Percentiles rank a stretch among this genome's conserved stretches.
Conservation (phyloP, 2,329 filamentous ascomycete genomes). For the Diaporthe australafricana region DNA sequence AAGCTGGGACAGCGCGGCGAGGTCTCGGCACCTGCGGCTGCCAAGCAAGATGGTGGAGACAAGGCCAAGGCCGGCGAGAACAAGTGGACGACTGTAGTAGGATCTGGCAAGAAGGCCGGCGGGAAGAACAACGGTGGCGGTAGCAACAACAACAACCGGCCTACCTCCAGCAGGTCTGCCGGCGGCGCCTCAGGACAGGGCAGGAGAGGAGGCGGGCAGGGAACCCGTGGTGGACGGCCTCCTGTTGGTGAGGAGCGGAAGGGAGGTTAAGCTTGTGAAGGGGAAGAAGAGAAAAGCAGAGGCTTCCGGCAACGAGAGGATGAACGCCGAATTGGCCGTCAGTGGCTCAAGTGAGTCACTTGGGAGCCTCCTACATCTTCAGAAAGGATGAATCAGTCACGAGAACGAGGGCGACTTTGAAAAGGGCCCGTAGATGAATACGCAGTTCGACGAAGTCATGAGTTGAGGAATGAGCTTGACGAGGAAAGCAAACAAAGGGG, state of each 20-base stretch:
- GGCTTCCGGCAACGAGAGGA: not conserved
- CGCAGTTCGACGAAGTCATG: constrained; percentile 6
- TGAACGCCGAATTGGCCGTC: not conserved
- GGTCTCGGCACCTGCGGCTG: not conserved
- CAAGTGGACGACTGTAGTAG: constrained; percentile 33
- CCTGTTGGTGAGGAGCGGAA: constrained; percentile 31
- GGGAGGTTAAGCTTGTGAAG: constrained; percentile 22
- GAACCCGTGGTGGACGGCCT: not conserved
- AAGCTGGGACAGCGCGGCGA: not conserved
- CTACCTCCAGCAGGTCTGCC: not conserved
- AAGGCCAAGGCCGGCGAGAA: not conserved
- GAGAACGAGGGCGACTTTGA: not conserved
- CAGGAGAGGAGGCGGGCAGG: not conserved
- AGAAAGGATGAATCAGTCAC: not conserved
- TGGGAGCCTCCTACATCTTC: not conserved
- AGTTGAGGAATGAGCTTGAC: not conserved
- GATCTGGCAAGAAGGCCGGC: constrained; percentile 21
- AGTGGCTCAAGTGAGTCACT: not conserved
- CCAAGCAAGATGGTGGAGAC: not conserved
- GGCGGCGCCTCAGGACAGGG: not conserved
- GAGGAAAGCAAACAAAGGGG: not conserved
- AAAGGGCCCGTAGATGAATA: not conserved
- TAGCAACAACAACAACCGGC: not conserved
- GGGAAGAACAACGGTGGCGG: not conserved
- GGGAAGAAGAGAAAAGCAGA: not conserved